These are phyloP conservation scores for Verruconis gallopava DNA, from an alignment of 2,329 filamentous ascomycete species.

Conservation along the genomic window DNA sequence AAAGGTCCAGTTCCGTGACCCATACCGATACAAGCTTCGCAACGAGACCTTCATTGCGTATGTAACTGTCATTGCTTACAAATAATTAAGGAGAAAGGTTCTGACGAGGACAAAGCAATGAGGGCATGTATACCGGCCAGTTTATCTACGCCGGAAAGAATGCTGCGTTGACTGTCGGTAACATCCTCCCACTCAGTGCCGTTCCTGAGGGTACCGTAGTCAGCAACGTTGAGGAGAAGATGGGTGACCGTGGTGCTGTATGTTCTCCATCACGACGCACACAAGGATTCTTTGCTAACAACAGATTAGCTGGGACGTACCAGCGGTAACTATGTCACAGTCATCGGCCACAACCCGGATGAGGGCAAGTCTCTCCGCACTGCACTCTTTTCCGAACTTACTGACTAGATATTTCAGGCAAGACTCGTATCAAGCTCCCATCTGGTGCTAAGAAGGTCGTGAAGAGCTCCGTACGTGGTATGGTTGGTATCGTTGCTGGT, in stretches of 20 bases:
- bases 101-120: conserved; percentile 47
- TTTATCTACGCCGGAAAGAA: conserved; percentile 99
- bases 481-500: conserved; percentile 99
- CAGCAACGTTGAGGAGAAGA: conserved; percentile 98
- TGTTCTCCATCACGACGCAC: not conserved
- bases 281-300: conserved; percentile 2
- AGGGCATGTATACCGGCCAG: conserved; percentile 99
- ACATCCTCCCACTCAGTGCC: conserved; percentile 86
- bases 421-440: conserved; percentile 99
- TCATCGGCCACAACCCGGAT: conserved; percentile 93
- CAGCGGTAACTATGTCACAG: conserved; percentile 98
- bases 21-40: conserved; percentile 95
- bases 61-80: not conserved
- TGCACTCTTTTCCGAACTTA: not conserved
- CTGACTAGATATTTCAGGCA: conserved; percentile 36
- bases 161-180: conserved; percentile 90
- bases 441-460: conserved; percentile 99
- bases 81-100: not conserved
- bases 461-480: conserved; percentile 81
- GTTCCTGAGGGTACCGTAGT: conserved; percentile 99
- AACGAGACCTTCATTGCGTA: conserved; percentile 96
- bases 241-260: conserved; percentile 77
- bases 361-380: conserved; percentile 8
- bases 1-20: conserved; percentile 92
- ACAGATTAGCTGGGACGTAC: conserved; percentile 61